Base-by-base conservation (phyloP, 352 stramenopile species). In the Globisporangium yorkense region DNA sequence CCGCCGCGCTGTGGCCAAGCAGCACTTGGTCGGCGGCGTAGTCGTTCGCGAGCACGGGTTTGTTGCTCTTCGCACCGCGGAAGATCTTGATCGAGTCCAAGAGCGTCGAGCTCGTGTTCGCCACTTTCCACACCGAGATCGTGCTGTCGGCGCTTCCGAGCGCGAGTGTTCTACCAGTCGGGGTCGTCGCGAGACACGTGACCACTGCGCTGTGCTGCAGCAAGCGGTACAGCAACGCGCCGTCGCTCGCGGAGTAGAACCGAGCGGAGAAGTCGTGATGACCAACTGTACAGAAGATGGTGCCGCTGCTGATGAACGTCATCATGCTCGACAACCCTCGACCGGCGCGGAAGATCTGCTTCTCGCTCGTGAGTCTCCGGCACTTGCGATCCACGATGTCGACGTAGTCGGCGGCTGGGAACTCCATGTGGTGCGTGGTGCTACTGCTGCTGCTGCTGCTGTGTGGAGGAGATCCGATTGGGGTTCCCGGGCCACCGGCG, bases 1-100 rank as follows among this genome's bases (percentile, higher is more conserved):
- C 68, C 13, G 65, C 56, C 9, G 74, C 65, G n/a, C 63, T 71
- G 46, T 93, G 81, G 12, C 83, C 85, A 5, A 93, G 66, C 8
- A 92, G 72, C 12, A 92, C 77, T 61, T 92, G 83, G 46, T 91
- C 75, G 0, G 83, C 83, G 2, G 75, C 74, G 56, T 90, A 92
- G 56, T 92, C 83, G 48, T 83, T 86, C 9, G 75, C 74, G 40
- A 89, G 72, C n/a, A 91, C 81, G 16, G 80, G 82, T 15, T 84
- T 84, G 5, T 53, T 51, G 37, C 43, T 70, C 51, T 81, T 84
- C 33, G 74, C 65, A 2, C 74, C 73, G 54, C 80, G 70, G 44
- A 93, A 93, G 51, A 91, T 71, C 56, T 89, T 92, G 51, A 95
- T 70, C 27, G 83, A 83, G 44, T 89, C 73, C 35, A 95, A 59